Percentiles rank a stretch among this genome's conserved stretches.
phyloP scores from a whole-genome alignment of 108 stramenopile species.

The Cyclotella choctawhatcheeana region DNA sequence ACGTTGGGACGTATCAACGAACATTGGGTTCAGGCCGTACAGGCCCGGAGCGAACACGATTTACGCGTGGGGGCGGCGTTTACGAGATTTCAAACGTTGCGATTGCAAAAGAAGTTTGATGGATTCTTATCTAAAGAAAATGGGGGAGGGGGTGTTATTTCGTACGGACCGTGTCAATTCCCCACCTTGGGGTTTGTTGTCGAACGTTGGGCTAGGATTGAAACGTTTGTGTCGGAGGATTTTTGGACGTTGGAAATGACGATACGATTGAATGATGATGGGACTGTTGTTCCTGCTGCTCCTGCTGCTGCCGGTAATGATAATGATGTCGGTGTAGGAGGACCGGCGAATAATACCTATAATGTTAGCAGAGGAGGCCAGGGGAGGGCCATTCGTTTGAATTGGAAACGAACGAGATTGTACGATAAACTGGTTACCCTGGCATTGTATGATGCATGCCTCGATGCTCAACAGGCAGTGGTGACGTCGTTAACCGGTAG shows the following conservation, averaged over 20 bases:
- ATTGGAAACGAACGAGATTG: constrained; percentile 89
- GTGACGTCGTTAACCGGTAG: constrained; percentile 75
- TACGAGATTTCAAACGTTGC: constrained; percentile 97
- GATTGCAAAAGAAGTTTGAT: constrained; percentile 91
- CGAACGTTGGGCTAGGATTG: constrained; percentile 93
- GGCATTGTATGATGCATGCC: constrained; percentile 85
- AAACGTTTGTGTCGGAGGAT: constrained; percentile 91
- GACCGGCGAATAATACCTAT: not conserved
- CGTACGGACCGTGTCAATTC: constrained; percentile 99
- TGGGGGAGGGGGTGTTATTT: constrained; percentile 70
- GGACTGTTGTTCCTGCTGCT: constrained; percentile 30
- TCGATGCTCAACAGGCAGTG: constrained; percentile 81
- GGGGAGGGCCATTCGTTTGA: constrained; percentile 61
- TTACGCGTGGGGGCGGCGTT: constrained; percentile 97
- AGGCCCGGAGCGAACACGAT: constrained; percentile 93
- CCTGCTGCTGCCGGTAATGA: constrained; percentile 15
- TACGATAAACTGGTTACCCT: constrained; percentile 84
- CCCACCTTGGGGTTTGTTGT: constrained; percentile 99
- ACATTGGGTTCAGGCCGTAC: constrained; percentile 84
- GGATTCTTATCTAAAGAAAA: constrained; percentile 36
- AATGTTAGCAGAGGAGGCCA: constrained; percentile 23
- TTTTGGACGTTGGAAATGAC: constrained; percentile 93
- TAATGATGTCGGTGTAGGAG: not conserved
- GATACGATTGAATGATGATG: constrained; percentile 52
- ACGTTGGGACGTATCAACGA: constrained; percentile 77